Conservation (phyloP, 2,329 filamentous ascomycete species). For the Colletotrichum neosansevieriae region DNA sequence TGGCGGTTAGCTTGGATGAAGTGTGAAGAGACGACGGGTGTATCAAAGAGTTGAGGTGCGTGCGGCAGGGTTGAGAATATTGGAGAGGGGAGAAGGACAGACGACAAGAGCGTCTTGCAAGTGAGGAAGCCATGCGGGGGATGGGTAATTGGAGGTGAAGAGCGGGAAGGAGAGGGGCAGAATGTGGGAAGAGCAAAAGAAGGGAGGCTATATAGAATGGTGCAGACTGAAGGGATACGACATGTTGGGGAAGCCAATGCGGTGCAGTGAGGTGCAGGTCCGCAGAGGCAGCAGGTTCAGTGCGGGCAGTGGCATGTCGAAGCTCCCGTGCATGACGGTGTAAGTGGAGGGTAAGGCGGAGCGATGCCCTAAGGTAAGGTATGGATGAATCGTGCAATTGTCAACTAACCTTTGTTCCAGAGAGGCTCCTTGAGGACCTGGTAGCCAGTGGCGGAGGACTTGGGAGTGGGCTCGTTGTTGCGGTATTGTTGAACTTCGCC, state of each 20-base stretch:
- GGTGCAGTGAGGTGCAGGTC: constrained; percentile 28
- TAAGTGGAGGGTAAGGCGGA: constrained; percentile 27
- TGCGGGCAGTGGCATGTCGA: constrained; percentile 24
- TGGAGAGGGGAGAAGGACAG: constrained; percentile 28
- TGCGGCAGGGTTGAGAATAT: constrained; percentile 19
- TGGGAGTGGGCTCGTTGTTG: constrained; percentile 65
- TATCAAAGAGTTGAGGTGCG: constrained; percentile 16
- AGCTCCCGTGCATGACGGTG: constrained; percentile 12
- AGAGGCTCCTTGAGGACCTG: constrained; percentile 72
- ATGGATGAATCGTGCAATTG: constrained; percentile 19
- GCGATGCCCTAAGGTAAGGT: constrained; percentile 7
- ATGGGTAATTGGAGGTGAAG: neutral
- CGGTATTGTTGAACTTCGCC: constrained; percentile 66
- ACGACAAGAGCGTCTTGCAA: constrained; percentile 34
- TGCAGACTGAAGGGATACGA: constrained; percentile 36
- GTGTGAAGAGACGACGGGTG: constrained; percentile 25
- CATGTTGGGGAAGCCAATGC: constrained; percentile 37
- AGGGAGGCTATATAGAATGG: constrained; percentile 35
- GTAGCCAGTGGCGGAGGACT: constrained; percentile 67
- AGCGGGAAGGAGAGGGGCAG: constrained; percentile 14
- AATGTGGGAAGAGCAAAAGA: constrained; percentile 14
- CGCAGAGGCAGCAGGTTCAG: constrained; percentile 24
- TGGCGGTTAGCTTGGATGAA: constrained; percentile 37
- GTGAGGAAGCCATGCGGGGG: constrained; percentile 37
- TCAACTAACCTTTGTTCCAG: constrained; percentile 73